Evolutionary conservation across 179 eudicot species (phyloP).

Genomic region (Heliamphora ciliata): DNA sequence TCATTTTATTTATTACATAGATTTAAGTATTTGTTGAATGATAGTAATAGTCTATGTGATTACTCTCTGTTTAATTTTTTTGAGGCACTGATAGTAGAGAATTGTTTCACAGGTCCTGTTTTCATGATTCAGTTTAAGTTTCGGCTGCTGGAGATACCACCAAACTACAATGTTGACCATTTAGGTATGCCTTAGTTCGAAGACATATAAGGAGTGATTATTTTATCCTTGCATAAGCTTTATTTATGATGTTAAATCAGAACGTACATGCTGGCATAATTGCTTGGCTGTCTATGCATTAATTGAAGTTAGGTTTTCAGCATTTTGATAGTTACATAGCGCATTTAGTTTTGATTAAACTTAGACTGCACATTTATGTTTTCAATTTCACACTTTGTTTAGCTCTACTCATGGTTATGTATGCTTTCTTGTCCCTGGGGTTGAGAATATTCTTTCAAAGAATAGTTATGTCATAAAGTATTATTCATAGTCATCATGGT

Average conservation of each 20-base stretch:
- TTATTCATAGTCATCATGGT: too few species aligned
- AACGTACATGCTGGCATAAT: background rate
- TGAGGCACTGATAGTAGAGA: background rate
- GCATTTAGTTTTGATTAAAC: background rate
- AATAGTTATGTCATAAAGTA: background rate
- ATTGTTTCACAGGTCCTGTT: conserved; percentile 57
- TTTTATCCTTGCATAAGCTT: conserved; percentile 5
- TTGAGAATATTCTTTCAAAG: background rate
- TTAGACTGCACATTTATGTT: too few species aligned
- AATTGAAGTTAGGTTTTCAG: background rate
- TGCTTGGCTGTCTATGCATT: background rate
- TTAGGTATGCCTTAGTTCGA: conserved; percentile 46
- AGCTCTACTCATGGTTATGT: too few species aligned
- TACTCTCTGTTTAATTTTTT: background rate
- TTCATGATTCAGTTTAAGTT: conserved; percentile 82
- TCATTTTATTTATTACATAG: background rate
- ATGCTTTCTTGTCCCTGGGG: background rate
- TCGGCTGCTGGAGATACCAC: conserved; percentile 81
- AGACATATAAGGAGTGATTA: background rate
- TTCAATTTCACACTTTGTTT: too few species aligned
- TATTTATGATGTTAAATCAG: background rate
- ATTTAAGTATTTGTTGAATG: background rate
- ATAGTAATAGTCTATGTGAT: conserved; percentile 12
- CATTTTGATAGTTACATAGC: background rate
- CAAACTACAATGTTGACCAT: conserved; percentile 60